Percentiles rank a stretch among this genome's conserved stretches.
phyloP scores from a whole-genome alignment of 179 eudicot species.

The Camellia oleifera region DNA sequence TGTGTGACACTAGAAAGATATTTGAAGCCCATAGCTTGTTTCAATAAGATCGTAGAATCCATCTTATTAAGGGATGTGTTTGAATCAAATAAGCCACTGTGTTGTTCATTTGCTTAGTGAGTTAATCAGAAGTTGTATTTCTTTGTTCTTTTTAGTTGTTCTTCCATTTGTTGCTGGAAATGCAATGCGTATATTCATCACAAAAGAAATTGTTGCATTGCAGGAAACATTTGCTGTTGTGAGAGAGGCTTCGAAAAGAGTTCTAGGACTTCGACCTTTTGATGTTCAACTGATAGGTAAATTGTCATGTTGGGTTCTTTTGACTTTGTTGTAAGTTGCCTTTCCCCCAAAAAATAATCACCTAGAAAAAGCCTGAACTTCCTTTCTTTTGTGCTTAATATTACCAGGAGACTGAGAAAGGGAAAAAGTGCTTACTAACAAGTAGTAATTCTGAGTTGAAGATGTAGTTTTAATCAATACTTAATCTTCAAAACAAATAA shows the following conservation, averaged over 20 bases:
- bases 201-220: conserved; percentile 7
- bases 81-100: background rate
- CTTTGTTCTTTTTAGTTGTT: background rate
- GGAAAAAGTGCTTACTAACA: background rate
- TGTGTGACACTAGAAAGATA: background rate
- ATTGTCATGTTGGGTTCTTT: background rate
- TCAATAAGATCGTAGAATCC: background rate
- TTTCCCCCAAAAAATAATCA: background rate
- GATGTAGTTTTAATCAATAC: background rate
- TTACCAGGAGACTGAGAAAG: background rate
- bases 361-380: background rate
- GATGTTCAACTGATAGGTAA: conserved; percentile 91
- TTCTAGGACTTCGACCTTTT: conserved; percentile 94
- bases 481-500: background rate
- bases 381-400: no score
- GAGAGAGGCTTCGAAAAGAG: conserved; percentile 93
- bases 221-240: conserved; percentile 97
- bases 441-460: conserved; percentile 1
- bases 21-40: background rate
- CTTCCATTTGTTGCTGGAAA: background rate
- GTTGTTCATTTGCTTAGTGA: background rate
- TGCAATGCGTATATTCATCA: background rate
- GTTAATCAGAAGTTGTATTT: background rate
- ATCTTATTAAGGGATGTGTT: background rate
- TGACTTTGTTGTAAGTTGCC: conserved; percentile 4